phyloP scores from a whole-genome alignment of 1,284 basidiomycete genomes.

The Rhizoctonia solani region DNA sequence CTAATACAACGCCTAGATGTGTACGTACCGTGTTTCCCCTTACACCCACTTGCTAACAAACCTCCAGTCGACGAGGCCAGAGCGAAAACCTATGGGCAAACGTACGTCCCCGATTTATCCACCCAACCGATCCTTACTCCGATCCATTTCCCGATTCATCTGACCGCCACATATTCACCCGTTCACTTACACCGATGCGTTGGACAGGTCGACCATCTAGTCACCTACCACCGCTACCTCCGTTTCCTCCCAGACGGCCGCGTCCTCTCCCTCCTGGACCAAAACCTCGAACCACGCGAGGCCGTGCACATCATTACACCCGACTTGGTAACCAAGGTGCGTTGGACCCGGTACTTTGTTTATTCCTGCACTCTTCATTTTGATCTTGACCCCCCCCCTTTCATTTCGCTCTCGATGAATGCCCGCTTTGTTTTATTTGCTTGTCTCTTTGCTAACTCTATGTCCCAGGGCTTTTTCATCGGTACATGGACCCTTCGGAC shows the following conservation, averaged over 20 bases:
- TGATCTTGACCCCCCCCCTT: too few species aligned
- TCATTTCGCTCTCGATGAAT: too few species aligned
- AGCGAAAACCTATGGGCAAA: slow-evolving; percentile 84
- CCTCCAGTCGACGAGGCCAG: slow-evolving; percentile 68
- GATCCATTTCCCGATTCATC: slow-evolving; percentile 29
- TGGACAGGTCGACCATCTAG: slow-evolving; percentile 58
- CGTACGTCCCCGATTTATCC: slow-evolving; percentile 54
- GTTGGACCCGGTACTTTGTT: slow-evolving; percentile 36
- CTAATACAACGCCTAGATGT: slow-evolving; percentile 48
- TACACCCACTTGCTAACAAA: slow-evolving; percentile 34
- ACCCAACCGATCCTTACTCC: slow-evolving; percentile 11
- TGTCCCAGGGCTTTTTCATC: slow-evolving; percentile 63
- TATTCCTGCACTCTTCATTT: not conserved
- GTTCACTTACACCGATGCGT: too few species aligned
- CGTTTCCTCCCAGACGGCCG: slow-evolving; percentile 88
- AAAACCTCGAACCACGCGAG: slow-evolving; percentile 68
- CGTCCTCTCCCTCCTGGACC: slow-evolving; percentile 83
- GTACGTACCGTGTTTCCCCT: slow-evolving; percentile 52
- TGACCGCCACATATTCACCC: too few species aligned
- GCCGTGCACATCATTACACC: slow-evolving; percentile 80
- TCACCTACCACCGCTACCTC: slow-evolving; percentile 83
- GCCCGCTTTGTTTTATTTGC: too few species aligned
- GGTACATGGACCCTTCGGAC: slow-evolving; percentile 64
- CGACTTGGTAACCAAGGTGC: slow-evolving; percentile 76
- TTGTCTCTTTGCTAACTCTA: too few species aligned